A percentile compares a stretch with the other conserved stretches of the same genome.
These are phyloP conservation scores for Saccharomycopsis babjevae DNA, from an alignment of 805 yeast species.

Conservation along the genomic window DNA sequence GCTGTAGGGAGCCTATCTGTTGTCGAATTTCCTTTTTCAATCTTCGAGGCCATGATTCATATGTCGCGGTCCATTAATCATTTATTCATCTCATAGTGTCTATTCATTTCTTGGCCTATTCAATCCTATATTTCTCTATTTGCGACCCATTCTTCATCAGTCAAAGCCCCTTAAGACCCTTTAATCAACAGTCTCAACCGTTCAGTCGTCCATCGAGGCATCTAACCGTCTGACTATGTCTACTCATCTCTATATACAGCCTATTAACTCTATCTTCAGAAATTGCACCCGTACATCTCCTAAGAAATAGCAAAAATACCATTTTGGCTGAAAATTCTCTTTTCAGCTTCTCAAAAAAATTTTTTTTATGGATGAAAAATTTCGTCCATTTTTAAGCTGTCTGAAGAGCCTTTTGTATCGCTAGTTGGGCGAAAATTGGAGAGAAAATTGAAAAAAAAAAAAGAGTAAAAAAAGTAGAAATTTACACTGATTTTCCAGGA, in stretches of 20 bases:
- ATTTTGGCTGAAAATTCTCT: neutral
- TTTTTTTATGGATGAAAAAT: neutral
- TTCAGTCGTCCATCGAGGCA: too few relatives aligned
- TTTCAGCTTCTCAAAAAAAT: neutral
- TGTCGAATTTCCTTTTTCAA: too few relatives aligned
- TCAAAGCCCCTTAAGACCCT: too few relatives aligned
- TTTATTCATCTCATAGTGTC: too few relatives aligned
- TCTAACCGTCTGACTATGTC: too few relatives aligned
- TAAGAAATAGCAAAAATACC: neutral
- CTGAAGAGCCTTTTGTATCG: neutral
- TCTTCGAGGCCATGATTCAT: too few relatives aligned
- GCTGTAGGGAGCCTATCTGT: too few relatives aligned
- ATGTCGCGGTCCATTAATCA: too few relatives aligned
- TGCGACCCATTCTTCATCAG: too few relatives aligned
- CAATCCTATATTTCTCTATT: too few relatives aligned
- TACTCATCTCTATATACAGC: neutral
- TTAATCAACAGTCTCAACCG: too few relatives aligned
- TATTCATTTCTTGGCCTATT: too few relatives aligned
- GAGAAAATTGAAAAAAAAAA: neutral
- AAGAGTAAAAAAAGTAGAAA: neutral
- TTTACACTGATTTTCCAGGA: neutral
- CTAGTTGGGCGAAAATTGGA: conserved; percentile 1
- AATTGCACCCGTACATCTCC: neutral
- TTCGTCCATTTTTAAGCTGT: conserved; percentile 1
- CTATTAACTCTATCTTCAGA: neutral